Evolutionary conservation across 1,284 basidiomycete species (phyloP), one percentile per base, ranked within the genome.

Genomic region (Sanguinoderma infundibulare): DNA sequence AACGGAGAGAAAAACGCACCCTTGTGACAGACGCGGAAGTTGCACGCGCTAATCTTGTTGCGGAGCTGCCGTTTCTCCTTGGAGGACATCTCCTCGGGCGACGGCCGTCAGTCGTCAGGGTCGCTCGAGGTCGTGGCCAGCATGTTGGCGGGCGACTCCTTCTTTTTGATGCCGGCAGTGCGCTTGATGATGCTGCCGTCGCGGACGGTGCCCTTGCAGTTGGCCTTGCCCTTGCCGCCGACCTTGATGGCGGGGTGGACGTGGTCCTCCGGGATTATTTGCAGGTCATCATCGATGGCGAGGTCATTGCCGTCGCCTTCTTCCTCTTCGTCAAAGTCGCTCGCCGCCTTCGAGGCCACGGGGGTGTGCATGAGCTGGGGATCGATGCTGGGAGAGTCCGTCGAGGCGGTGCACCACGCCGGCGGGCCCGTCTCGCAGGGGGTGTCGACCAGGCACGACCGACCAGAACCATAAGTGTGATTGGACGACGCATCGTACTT

Each of bases 11-110:
- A 22, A 15, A 14, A 77, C 81, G 63, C 53, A 90, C 92, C 92
- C 82, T 98, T 98, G 77, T 96, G 84, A 47, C 96, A 83, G 35
- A 96, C 94, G 30, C 97, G 84, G 81, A 98, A 98, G 74, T 97
- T n/a, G n/a, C n/a, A n/a, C n/a, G n/a, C n/a, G n/a, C n/a, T n/a
- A n/a, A n/a, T n/a, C n/a, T n/a, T n/a, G n/a, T n/a, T n/a, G n/a
- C n/a, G n/a, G n/a, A n/a, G n/a, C n/a, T n/a, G n/a, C n/a, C n/a
- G n/a, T n/a, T n/a, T n/a, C n/a, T n/a, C n/a, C n/a, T n/a, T n/a
- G n/a, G n/a, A n/a, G n/a, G n/a, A n/a, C n/a, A n/a, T n/a, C n/a
- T n/a, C n/a, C n/a, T n/a, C n/a, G n/a, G n/a, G n/a, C n/a, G n/a
- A n/a, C n/a, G n/a, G n/a, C n/a, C n/a, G n/a, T n/a, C n/a, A n/a